Evolutionary conservation across 2,329 filamentous ascomycete species (phyloP), one percentile per base, ranked within the genome.

Genomic region (Exserohilum turcica): DNA sequence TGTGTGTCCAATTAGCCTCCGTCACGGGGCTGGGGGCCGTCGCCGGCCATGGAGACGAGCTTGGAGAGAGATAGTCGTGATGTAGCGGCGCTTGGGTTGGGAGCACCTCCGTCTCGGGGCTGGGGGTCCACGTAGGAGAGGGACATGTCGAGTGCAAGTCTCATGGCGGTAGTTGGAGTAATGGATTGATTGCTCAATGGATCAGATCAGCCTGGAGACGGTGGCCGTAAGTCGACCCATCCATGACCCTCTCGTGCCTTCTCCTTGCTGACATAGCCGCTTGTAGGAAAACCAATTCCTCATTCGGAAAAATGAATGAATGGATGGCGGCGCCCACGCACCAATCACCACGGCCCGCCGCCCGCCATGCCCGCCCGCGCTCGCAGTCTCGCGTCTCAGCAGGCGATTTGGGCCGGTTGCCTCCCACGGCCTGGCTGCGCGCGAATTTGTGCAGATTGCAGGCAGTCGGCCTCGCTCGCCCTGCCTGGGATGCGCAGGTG

Each of bases 71-170:
- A 58, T 52, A 53, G 46, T 50, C 48, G 55, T 32, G 56, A 52
- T 54, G 46, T 45, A 24, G 56, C 49, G 46, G 56, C 49, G 46
- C 63, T 51, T 56, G 60, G 65, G 47, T 65, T 64, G 9, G 68
- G 70, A 31, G 69, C 64, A 21, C 71, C 70, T 1, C 72, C 72
- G 64, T 73, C 70, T 12, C 71, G 57, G 2, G 71, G 69, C 45
- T 70, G 62, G 31, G 61, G 59, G 39, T 66, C 63, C 39, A 49
- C 33, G 58, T 54, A 57, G 54, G 39, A 36, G 48, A 56, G 42
- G 40, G 43, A 50, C 38, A 59, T 40, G 51, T 49, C 55, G 48
- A 29, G 46, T 31, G 29, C 45, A 31, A 68, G 19, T 48, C 52
- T 43, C 65, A 68, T 69, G 45, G 47, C 62, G 44, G 8, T 29